Base-by-base conservation (phyloP, 129 eudicot genomes). In the Kitagawia praeruptora region DNA sequence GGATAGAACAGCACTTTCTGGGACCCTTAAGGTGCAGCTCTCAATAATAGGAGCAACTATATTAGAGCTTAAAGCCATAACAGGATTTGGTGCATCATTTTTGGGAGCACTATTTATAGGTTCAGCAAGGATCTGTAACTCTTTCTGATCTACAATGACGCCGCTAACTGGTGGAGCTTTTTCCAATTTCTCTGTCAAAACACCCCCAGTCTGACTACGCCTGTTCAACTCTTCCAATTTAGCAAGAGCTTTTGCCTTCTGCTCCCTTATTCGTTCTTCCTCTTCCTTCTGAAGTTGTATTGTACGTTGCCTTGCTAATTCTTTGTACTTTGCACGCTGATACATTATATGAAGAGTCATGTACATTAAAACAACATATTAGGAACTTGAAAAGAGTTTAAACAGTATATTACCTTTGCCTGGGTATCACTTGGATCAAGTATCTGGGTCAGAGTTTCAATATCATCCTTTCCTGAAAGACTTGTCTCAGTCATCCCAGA, bases 291-390 rank as follows among this genome's bases (percentile, higher is more conserved):
- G 98, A 44, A 87, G 83, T 81, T 96, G 93, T 53, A 92, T 79
- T 58, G 90, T 89, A 81, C 99, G 99, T 73, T 96, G 98, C 87
- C 87, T 96, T 16, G 98, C 96, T 75, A 96, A 19, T 89, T 96
- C 99, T 82, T 85, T 92, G 93, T 83, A 87, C 82, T 86, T 89
- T 79, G 86, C 97, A 80, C 93, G 97, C 99, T 96, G 86, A 82
- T 49, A 63, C 70, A 81, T 66, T 76, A 58, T n/a, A 51, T 45
- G 56, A 5, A 31, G 40, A 11, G 39, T 67, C 37, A 34, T 31
- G 18, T 5, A 67, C 6, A 5, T 4, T 13, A 13, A 31, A 27
- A 38, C 21, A 53, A 67, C 73, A 19, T 39, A 23, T 18, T 40
- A 54, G 18, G 49, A 69, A 69, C 10, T 2, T 21, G 40, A 18